Conservation (phyloP, 495 filamentous ascomycete species). For the Niebla homalea region DNA sequence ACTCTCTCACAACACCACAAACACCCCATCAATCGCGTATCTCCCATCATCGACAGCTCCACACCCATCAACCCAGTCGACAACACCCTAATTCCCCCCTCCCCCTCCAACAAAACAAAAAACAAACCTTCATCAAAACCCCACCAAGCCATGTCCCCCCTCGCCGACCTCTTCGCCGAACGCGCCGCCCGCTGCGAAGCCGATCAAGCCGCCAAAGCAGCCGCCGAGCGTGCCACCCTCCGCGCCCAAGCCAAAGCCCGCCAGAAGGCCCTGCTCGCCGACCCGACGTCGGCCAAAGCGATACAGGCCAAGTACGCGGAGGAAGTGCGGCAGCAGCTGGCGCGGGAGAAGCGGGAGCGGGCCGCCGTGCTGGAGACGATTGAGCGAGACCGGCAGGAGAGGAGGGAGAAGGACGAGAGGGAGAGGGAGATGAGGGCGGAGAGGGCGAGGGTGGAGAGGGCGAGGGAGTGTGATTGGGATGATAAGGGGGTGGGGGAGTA, state of each 20-base stretch:
- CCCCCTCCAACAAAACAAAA: not conserved
- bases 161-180: not conserved
- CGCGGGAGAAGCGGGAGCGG: not conserved
- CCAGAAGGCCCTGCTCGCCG: not conserved
- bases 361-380: not conserved
- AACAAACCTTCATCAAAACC: not conserved
- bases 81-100: no score
- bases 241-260: not conserved
- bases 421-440: not conserved
- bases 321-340: not conserved
- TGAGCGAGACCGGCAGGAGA: not conserved
- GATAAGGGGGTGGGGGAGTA: not conserved
- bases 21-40: no score
- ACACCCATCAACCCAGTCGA: no score
- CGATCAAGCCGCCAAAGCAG: not conserved
- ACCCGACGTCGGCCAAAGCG: not conserved
- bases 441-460: not conserved
- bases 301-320: not conserved
- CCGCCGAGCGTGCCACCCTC: not conserved
- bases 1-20: no score
- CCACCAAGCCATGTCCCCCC: not conserved
- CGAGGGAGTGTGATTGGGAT: no score
- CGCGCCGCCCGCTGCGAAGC: not conserved
- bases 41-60: no score
- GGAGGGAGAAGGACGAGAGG: not conserved